phyloP scores from a whole-genome alignment of 768 basidiomycete species.

The Suillus clintonianus region DNA sequence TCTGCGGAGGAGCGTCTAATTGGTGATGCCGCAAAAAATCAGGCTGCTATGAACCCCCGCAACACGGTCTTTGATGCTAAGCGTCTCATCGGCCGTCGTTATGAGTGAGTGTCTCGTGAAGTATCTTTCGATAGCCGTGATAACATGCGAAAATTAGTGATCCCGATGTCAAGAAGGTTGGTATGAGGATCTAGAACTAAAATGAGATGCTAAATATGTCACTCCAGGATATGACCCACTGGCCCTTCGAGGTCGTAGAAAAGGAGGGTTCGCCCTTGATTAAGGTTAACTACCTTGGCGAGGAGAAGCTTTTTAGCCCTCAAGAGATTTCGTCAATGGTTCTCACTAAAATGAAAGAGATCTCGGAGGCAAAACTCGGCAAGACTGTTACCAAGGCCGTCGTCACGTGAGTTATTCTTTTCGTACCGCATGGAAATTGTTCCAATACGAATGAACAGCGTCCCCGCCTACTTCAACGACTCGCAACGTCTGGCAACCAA shows the following conservation, averaged over 20 bases:
- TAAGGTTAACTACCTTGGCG: constrained; percentile 92
- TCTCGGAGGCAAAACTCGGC: constrained; percentile 98
- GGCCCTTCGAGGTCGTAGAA: constrained; percentile 97
- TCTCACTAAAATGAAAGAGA: constrained; percentile 99
- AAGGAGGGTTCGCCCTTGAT: constrained; percentile 97
- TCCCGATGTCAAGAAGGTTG: constrained; percentile 88
- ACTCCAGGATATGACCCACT: constrained; percentile 87
- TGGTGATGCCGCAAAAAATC: constrained; percentile 98
- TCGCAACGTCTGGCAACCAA: constrained; percentile 99
- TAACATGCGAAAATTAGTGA: constrained; percentile 51
- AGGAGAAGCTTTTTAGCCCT: constrained; percentile 95
- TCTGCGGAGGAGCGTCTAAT: constrained; percentile 95
- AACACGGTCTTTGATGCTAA: constrained; percentile 99
- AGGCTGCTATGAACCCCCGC: constrained; percentile 99
- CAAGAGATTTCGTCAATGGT: constrained; percentile 99
- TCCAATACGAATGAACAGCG: constrained; percentile 41
- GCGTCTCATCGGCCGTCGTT: constrained; percentile 97
- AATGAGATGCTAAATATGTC: constrained; percentile 4
- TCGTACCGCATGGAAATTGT: constrained; percentile 7
- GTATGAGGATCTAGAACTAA: background rate
- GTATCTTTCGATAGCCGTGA: constrained; percentile 5
- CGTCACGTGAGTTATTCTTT: constrained; percentile 74
- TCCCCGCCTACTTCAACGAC: constrained; percentile 99
- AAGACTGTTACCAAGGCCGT: constrained; percentile 99
- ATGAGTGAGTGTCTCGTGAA: constrained; percentile 61